Evolutionary conservation across 1,284 basidiomycete species (phyloP).

Genomic region (Microbotryum scabiosae): DNA sequence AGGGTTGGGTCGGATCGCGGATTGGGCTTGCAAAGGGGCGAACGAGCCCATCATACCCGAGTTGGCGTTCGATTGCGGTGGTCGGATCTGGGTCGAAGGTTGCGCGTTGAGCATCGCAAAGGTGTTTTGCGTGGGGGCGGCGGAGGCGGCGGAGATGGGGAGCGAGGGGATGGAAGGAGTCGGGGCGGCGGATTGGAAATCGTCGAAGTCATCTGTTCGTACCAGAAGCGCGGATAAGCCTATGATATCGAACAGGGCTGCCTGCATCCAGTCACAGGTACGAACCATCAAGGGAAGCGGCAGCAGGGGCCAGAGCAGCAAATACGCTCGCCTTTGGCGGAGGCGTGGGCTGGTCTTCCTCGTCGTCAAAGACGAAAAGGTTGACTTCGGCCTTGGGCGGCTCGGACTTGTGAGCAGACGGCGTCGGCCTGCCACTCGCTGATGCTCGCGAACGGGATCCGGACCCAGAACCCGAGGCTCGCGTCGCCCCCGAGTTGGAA

Average conservation of each 20-base stretch:
- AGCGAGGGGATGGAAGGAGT: constrained; percentile 35
- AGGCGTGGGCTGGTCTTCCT: constrained; percentile 48
- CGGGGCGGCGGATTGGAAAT: constrained; percentile 73
- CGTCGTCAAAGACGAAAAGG: constrained; percentile 69
- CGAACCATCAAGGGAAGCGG: constrained; percentile 17
- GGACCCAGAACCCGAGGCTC: constrained; percentile 43
- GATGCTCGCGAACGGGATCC: not conserved
- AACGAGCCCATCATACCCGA: constrained; percentile 15
- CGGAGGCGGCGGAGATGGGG: constrained; percentile 22
- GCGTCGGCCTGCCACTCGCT: constrained; percentile 38
- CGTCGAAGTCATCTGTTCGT: constrained; percentile 68
- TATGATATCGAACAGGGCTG: no score
- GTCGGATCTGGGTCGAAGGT: constrained; percentile 10
- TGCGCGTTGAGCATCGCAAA: constrained; percentile 48
- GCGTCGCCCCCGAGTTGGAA: constrained; percentile 2
- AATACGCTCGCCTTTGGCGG: constrained; percentile 32
- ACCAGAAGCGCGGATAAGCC: not conserved
- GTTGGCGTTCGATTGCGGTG: constrained; percentile 29
- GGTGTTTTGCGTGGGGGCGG: constrained; percentile 34
- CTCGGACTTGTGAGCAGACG: constrained; percentile 42
- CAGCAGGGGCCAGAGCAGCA: constrained; percentile 30
- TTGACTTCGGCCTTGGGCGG: constrained; percentile 52
- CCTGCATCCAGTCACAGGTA: not conserved
- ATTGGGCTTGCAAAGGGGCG: constrained; percentile 6
- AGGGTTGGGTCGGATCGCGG: not conserved